A percentile compares a stretch with the other conserved stretches of the same genome.
These are phyloP conservation scores for Phytophthora kernoviae DNA, from an alignment of 352 stramenopile genomes.

Conservation along the genomic window DNA sequence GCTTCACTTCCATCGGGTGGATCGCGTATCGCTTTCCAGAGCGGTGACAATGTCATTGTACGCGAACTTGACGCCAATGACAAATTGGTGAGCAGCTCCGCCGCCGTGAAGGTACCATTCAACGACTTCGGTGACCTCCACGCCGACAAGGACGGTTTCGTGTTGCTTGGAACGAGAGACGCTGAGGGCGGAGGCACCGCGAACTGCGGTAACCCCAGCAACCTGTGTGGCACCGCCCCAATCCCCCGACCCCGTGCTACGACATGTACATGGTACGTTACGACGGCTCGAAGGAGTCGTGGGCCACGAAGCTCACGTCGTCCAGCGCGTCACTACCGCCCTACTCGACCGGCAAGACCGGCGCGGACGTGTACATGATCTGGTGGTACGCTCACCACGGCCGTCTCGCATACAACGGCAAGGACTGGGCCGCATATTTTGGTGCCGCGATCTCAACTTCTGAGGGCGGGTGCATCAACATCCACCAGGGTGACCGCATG, in stretches of 20 bases:
- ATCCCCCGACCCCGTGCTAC: constrained; percentile 39
- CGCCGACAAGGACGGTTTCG: constrained; percentile 52
- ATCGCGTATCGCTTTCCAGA: constrained; percentile 56
- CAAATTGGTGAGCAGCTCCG: constrained; percentile 35
- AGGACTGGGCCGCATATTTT: constrained; percentile 62
- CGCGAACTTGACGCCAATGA: constrained; percentile 48
- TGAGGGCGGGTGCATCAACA: constrained; percentile 57
- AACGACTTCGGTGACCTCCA: constrained; percentile 57
- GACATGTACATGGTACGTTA: constrained; percentile 63
- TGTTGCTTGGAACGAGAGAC: constrained; percentile 49
- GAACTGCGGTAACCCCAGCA: constrained; percentile 57
- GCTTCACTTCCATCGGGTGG: constrained; percentile 43
- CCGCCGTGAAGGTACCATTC: constrained; percentile 34
- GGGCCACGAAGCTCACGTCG: constrained; percentile 56
- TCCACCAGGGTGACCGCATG: constrained; percentile 66
- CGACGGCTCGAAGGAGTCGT: constrained; percentile 47
- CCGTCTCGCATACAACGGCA: constrained; percentile 52
- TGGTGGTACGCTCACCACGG: constrained; percentile 68
- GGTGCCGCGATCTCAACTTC: constrained; percentile 49
- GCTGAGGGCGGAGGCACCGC: constrained; percentile 50
- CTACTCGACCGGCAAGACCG: constrained; percentile 46
- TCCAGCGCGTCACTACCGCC: constrained; percentile 52
- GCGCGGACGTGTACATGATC: constrained; percentile 51
- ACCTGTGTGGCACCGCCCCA: constrained; percentile 50
- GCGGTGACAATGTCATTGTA: constrained; percentile 42